Percentiles rank a stretch among this genome's conserved stretches.
phyloP scores from a whole-genome alignment of 257 asterid genomes.

The Asclepias syriaca region DNA sequence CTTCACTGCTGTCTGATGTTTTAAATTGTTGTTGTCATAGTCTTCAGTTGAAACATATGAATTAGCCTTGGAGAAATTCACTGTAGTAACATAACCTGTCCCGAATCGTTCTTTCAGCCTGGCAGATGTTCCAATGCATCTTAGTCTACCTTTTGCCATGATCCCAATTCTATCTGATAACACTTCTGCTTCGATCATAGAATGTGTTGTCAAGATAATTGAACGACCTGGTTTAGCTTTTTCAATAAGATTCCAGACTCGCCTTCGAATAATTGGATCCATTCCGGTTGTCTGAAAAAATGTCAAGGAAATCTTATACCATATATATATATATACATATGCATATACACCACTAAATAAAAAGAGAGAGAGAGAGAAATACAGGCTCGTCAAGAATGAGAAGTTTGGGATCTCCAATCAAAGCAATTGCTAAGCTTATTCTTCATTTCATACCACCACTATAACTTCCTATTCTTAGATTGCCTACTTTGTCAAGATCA shows the following conservation, averaged over 20 bases:
- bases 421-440: constrained; percentile 34
- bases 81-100: constrained; percentile 27
- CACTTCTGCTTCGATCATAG: constrained; percentile 41
- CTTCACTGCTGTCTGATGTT: constrained; percentile 24
- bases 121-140: constrained; percentile 36
- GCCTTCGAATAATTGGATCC: constrained; percentile 40
- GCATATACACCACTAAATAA: no score
- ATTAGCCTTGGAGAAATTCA: constrained; percentile 19
- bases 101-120: constrained; percentile 34
- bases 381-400: constrained; percentile 37
- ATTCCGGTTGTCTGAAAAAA: constrained; percentile 38
- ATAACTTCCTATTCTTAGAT: constrained; percentile 27
- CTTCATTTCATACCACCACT: constrained; percentile 39
- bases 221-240: constrained; percentile 38
- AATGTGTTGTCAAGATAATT: constrained; percentile 35
- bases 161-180: constrained; percentile 41
- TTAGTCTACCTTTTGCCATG: constrained; percentile 37
- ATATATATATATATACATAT: no score
- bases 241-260: constrained; percentile 36
- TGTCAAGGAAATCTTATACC: background rate
- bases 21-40: constrained; percentile 1
- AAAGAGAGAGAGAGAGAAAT: background rate
- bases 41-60: constrained; percentile 2
- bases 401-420: constrained; percentile 32
- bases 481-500: constrained; percentile 20